Evolutionary conservation across 1,284 basidiomycete genomes (phyloP).

Genomic region (Kwoniella shivajii): DNA sequence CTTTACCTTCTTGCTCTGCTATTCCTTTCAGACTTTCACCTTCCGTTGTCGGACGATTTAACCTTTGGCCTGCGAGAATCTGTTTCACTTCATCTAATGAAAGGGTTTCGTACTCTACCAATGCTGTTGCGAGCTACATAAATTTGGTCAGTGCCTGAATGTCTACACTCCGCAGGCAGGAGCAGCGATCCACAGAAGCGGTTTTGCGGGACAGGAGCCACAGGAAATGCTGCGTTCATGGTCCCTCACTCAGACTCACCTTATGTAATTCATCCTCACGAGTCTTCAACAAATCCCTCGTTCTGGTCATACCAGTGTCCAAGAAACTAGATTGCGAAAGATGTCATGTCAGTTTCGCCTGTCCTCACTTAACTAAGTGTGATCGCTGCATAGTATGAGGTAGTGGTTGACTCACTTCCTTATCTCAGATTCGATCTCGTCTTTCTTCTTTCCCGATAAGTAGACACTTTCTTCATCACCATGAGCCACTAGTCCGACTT

Average conservation of each 20-base stretch:
- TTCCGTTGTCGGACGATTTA: slow-evolving; percentile 51
- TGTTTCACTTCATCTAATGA: slow-evolving; percentile 78
- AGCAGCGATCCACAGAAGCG: no score
- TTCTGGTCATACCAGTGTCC: slow-evolving; percentile 71
- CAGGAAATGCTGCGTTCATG: neutral
- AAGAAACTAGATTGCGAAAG: slow-evolving; percentile 64
- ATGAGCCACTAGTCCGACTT: slow-evolving; percentile 75
- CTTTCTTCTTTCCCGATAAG: slow-evolving; percentile 71
- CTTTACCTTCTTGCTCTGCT: slow-evolving; percentile 22
- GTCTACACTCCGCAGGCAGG: no score
- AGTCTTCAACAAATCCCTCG: slow-evolving; percentile 66
- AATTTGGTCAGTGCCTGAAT: no score
- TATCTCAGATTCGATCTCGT: slow-evolving; percentile 82
- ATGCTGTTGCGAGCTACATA: slow-evolving; percentile 79
- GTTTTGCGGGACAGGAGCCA: no score
- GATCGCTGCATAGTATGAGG: neutral
- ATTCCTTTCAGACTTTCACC: slow-evolving; percentile 38
- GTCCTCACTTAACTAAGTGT: neutral
- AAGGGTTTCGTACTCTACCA: slow-evolving; percentile 93
- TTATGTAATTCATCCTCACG: slow-evolving; percentile 78
- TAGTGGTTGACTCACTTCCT: slow-evolving; percentile 62
- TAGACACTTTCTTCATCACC: slow-evolving; percentile 70
- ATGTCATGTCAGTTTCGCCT: neutral
- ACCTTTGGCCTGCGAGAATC: slow-evolving; percentile 78
- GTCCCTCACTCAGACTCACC: slow-evolving; percentile 62